A percentile compares a stretch with the other conserved stretches of the same genome.
Evolutionary conservation across 2,329 filamentous ascomycete species (phyloP).

Genomic region (Kalmusia sp.): DNA sequence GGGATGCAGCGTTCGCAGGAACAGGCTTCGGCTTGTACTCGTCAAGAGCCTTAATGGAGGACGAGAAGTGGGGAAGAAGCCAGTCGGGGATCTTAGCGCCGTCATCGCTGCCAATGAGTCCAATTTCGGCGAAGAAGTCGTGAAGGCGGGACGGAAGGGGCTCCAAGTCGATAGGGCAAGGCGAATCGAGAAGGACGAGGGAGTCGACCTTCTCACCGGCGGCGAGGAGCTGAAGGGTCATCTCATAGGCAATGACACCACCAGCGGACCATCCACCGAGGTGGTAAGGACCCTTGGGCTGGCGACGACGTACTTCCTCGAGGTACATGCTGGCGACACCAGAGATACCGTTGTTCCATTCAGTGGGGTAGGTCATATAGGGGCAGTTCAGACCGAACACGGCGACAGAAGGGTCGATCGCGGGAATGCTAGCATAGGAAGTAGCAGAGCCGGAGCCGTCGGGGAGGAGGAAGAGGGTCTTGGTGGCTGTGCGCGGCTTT

Average conservation of each 20-base stretch:
- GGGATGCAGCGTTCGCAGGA: conserved; percentile 26
- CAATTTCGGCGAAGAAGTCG: conserved; percentile 56
- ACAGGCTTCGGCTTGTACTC: conserved; percentile 48
- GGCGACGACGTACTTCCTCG: conserved; percentile 72
- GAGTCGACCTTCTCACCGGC: conserved; percentile 29
- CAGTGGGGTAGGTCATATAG: conserved; percentile 40
- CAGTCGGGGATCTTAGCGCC: conserved; percentile 50
- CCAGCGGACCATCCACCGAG: conserved; percentile 49
- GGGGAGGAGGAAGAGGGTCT: conserved; percentile 54
- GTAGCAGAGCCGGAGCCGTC: conserved; percentile 58
- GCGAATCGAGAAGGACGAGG: conserved; percentile 40
- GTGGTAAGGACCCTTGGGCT: conserved; percentile 48
- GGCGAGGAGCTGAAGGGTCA: conserved; percentile 25
- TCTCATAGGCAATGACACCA: conserved; percentile 47
- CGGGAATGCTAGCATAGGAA: conserved; percentile 49
- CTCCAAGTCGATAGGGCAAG: conserved; percentile 56
- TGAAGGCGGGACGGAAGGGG: conserved; percentile 65
- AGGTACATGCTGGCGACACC: conserved; percentile 66
- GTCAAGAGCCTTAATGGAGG: conserved; percentile 56
- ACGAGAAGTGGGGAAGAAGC: conserved; percentile 60
- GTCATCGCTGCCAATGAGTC: conserved; percentile 51
- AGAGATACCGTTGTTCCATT: conserved; percentile 47
- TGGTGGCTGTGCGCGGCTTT: conserved; percentile 41
- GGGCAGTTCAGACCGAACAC: conserved; percentile 61
- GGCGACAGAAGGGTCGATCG: conserved; percentile 54